Evolutionary conservation across 176 grass and related monocot genomes (phyloP).

Genomic region (Cenchrus fungigraminus): DNA sequence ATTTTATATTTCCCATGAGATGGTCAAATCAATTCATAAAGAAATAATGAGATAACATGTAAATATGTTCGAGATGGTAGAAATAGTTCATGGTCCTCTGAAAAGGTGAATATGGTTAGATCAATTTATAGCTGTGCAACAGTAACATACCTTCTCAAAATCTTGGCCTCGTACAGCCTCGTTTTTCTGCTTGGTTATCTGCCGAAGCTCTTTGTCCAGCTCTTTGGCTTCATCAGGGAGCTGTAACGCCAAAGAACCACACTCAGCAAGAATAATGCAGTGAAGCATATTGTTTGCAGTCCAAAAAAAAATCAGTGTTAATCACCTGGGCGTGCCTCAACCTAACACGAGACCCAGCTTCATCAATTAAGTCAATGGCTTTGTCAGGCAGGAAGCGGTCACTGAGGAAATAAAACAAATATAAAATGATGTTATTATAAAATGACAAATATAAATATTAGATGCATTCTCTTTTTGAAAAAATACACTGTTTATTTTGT

Average conservation of each 20-base stretch:
- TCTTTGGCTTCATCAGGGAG: constrained; percentile 97
- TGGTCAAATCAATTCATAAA: not conserved
- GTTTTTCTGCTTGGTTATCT: constrained; percentile 95
- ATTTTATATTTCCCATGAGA: not conserved
- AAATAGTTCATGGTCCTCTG: not conserved
- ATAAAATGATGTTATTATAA: constrained; percentile 20
- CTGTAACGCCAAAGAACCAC: constrained; percentile 44
- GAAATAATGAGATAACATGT: not conserved
- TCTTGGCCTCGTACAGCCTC: constrained; percentile 95
- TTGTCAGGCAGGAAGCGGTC: constrained; percentile 99
- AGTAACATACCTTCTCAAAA: constrained; percentile 91
- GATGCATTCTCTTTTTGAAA: not conserved
- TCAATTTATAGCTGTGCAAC: not conserved
- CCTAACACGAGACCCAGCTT: constrained; percentile 99
- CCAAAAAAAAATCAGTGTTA: not conserved
- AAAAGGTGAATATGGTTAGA: constrained; percentile 16
- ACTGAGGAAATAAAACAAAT: constrained; percentile 55
- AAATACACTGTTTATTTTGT: not conserved
- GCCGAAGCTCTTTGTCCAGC: constrained; percentile 96
- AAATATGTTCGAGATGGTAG: not conserved
- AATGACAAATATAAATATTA: not conserved
- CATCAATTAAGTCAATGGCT: constrained; percentile 98
- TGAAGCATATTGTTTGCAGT: not conserved
- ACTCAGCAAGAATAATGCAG: constrained; percentile 30
- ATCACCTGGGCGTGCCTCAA: constrained; percentile 94